A percentile compares a stretch with the other conserved stretches of the same genome.
Evolutionary conservation across 345 rosid genomes (phyloP).

Genomic region (Camelina neglecta): DNA sequence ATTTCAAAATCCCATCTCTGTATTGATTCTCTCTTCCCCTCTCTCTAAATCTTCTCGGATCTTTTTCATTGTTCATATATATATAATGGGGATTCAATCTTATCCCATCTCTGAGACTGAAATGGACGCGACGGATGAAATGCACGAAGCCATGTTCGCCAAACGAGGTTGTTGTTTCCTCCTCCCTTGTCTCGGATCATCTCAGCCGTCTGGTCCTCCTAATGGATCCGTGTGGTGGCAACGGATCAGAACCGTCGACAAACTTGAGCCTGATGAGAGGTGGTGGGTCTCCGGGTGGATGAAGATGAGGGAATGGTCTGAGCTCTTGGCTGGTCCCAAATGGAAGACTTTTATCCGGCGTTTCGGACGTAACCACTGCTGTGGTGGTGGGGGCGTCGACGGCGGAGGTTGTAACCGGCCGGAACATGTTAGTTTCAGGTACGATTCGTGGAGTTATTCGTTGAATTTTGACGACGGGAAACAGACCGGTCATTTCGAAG

Average conservation of each 20-base stretch:
- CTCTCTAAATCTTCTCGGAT: slow-evolving; percentile 8
- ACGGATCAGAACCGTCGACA: slow-evolving; percentile 45
- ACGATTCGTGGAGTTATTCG: slow-evolving; percentile 84
- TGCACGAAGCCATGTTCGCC: slow-evolving; percentile 45
- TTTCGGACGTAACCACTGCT: slow-evolving; percentile 42
- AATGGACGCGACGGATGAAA: slow-evolving; percentile 44
- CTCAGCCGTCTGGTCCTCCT: slow-evolving; percentile 30
- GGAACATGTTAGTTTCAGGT: slow-evolving; percentile 55
- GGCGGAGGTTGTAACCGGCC: slow-evolving; percentile 27
- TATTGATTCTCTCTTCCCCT: slow-evolving; percentile 35
- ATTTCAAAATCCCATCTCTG: slow-evolving; percentile 25
- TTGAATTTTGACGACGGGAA: slow-evolving; percentile 83
- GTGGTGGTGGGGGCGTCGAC: slow-evolving; percentile 8
- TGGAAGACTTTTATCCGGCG: slow-evolving; percentile 63
- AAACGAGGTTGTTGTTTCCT: slow-evolving; percentile 52
- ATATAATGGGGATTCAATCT: slow-evolving; percentile 30
- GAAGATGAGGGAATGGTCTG: slow-evolving; percentile 59
- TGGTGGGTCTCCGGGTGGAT: slow-evolving; percentile 58
- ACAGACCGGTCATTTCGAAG: slow-evolving; percentile 43
- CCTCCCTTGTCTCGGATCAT: slow-evolving; percentile 45
- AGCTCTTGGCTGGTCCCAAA: slow-evolving; percentile 53
- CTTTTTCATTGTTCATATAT: slow-evolving; percentile 20
- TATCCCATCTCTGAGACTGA: slow-evolving; percentile 27
- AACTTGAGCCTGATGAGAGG: slow-evolving; percentile 35
- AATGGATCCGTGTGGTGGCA: slow-evolving; percentile 50